Evolutionary conservation across 805 yeast genomes (phyloP).

Genomic region (Priceomyces castillae): DNA sequence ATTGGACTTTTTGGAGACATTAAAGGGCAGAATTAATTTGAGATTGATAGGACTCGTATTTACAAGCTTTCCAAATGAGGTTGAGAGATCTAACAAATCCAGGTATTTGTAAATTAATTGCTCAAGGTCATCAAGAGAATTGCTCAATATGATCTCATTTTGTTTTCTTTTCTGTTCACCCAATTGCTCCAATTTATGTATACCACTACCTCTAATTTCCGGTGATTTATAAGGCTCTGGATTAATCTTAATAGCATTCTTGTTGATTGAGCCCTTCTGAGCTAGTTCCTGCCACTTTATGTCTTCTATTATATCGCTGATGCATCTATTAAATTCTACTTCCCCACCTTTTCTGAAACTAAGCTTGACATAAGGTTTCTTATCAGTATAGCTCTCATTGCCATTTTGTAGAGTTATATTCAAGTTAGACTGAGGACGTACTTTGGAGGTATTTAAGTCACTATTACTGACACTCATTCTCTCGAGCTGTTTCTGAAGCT

Average conservation of each 20-base stretch:
- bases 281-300: conserved; percentile 47
- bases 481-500: conserved; percentile 7
- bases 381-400: conserved; percentile 31
- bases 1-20: conserved; percentile 31
- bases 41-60: conserved; percentile 9
- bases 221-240: conserved; percentile 5
- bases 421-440: conserved; percentile 4
- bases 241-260: conserved; percentile 29
- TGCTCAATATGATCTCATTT: conserved; percentile 59
- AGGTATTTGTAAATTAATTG: conserved; percentile 75
- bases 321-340: conserved; percentile 46
- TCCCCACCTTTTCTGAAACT: conserved; percentile 79
- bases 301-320: conserved; percentile 41
- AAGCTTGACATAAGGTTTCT: conserved; percentile 51
- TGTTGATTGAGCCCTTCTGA: conserved; percentile 34
- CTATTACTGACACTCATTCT: conserved; percentile 18
- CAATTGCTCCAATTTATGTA: conserved; percentile 62
- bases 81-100: conserved; percentile 61
- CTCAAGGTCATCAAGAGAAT: conserved; percentile 74
- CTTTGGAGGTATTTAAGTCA: conserved; percentile 7
- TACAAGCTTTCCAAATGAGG: conserved; percentile 32
- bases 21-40: conserved; percentile 28
- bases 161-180: conserved; percentile 54
- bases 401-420: conserved; percentile 26
- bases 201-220: conserved; percentile 48